These are phyloP conservation scores for Akanthomyces lecanii DNA, from an alignment of 2,329 filamentous ascomycete species.

Conservation along the genomic window DNA sequence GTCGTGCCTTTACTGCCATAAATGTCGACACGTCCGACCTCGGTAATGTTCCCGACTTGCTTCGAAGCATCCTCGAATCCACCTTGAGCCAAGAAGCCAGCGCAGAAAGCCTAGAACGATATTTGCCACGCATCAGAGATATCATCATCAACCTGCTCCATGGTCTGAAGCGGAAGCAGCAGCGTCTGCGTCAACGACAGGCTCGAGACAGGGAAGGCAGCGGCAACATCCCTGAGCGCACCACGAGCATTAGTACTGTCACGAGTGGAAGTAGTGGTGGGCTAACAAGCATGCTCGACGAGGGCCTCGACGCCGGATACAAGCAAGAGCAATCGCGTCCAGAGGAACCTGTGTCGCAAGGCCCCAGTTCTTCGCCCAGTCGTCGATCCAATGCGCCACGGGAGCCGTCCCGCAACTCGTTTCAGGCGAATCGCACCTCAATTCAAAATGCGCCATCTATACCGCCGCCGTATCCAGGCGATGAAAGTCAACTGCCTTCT, in stretches of 20 bases:
- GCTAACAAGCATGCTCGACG: constrained; percentile 55
- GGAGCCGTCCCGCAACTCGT: constrained; percentile 48
- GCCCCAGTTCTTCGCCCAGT: constrained; percentile 40
- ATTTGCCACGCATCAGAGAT: constrained; percentile 88
- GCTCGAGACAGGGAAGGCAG: constrained; percentile 47
- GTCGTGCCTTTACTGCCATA: constrained; percentile 92
- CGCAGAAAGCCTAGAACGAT: constrained; percentile 87
- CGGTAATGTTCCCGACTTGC: constrained; percentile 87
- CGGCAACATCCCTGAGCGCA: constrained; percentile 43
- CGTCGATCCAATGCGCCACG: constrained; percentile 45
- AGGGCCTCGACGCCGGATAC: constrained; percentile 54
- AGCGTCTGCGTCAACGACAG: constrained; percentile 69
- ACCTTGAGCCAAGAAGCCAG: constrained; percentile 96
- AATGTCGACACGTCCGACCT: constrained; percentile 93
- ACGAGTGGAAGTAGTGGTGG: constrained; percentile 53
- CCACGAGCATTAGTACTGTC: constrained; percentile 56
- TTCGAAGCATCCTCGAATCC: constrained; percentile 88
- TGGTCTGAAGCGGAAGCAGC: constrained; percentile 94
- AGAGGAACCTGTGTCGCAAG: constrained; percentile 24
- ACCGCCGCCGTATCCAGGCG: constrained; percentile 65
- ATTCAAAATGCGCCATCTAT: constrained; percentile 68
- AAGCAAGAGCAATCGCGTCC: constrained; percentile 34
- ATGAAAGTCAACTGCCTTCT: constrained; percentile 49
- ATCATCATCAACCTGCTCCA: constrained; percentile 98
- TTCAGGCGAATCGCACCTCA: constrained; percentile 59